Percentiles rank a stretch among this genome's conserved stretches.
These are phyloP conservation scores for Aspergillus novoparasiticus DNA, from an alignment of 2,329 filamentous ascomycete species.

Conservation along the genomic window DNA sequence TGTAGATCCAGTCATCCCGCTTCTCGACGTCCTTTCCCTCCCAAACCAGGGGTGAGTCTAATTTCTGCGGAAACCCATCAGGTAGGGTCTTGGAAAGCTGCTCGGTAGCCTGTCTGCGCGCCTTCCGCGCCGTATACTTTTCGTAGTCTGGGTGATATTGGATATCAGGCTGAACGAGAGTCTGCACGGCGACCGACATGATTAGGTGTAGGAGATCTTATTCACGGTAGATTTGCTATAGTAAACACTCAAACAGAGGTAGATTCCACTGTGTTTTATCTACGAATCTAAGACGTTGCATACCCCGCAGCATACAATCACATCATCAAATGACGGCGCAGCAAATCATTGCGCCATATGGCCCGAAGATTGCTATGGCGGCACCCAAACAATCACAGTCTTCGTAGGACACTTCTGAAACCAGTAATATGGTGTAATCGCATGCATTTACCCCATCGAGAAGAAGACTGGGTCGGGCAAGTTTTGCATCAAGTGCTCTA, in stretches of 20 bases:
- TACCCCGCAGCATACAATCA: conserved; percentile 7
- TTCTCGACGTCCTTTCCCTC: conserved; percentile 43
- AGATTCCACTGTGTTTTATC: background rate
- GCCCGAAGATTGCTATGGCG: background rate
- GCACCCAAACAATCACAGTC: background rate
- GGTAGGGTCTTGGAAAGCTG: conserved; percentile 35
- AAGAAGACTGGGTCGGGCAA: background rate
- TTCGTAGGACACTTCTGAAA: background rate
- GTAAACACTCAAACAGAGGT: fast-evolving
- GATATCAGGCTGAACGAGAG: conserved; percentile 32
- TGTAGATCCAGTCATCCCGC: conserved; percentile 46
- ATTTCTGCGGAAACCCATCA: conserved; percentile 42
- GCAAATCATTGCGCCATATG: conserved; percentile 8
- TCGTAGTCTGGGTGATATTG: conserved; percentile 30
- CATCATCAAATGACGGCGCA: conserved; percentile 2
- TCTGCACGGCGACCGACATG: conserved; percentile 1
- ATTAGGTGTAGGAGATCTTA: background rate
- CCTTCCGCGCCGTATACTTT: conserved; percentile 27
- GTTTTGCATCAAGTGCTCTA: too few species aligned
- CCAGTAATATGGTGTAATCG: background rate
- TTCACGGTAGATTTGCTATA: background rate
- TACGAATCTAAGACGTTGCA: background rate
- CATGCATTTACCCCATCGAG: background rate
- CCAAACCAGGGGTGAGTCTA: conserved; percentile 51
- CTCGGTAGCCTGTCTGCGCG: conserved; percentile 25